Evolutionary conservation across 1,139 yeast genomes (phyloP).

Genomic region (Kluyveromyces marxianus): DNA sequence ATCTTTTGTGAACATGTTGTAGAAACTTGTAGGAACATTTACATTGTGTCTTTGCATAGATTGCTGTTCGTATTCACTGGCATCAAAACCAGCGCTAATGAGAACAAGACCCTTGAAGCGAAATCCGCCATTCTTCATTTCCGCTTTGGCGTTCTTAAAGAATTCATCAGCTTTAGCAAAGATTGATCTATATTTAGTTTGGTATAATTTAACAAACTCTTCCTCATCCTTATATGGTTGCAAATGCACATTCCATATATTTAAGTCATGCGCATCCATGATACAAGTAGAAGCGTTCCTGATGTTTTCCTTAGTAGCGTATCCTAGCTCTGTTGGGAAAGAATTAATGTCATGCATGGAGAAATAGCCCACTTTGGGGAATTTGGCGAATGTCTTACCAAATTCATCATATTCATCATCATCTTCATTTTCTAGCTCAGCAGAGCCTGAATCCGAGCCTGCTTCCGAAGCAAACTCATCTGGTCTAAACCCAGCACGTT

Average conservation of each 20-base stretch:
- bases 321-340: slow-evolving; percentile 77
- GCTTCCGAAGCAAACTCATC: slow-evolving; percentile 30
- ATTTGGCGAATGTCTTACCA: slow-evolving; percentile 46
- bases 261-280: slow-evolving; percentile 66
- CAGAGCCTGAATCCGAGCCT: slow-evolving; percentile 11
- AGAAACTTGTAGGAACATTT: slow-evolving; percentile 77
- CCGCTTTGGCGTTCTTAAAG: slow-evolving; percentile 43
- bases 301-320: slow-evolving; percentile 63
- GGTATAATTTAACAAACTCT: slow-evolving; percentile 61
- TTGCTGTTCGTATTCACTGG: slow-evolving; percentile 73
- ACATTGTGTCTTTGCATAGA: slow-evolving; percentile 84
- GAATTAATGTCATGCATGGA: slow-evolving; percentile 82
- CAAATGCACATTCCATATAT: slow-evolving; percentile 80
- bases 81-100: slow-evolving; percentile 84
- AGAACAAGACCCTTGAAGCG: slow-evolving; percentile 65
- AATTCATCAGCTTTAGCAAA: slow-evolving; percentile 65
- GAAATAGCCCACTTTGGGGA: slow-evolving; percentile 72
- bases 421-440: slow-evolving; percentile 16
- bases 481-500: slow-evolving; percentile 44
- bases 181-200: slow-evolving; percentile 52
- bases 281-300: slow-evolving; percentile 75
- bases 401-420: slow-evolving; percentile 39
- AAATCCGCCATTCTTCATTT: slow-evolving; percentile 34
- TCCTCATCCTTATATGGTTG: slow-evolving; percentile 54
- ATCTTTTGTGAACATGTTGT: slow-evolving; percentile 66